phyloP scores from a whole-genome alignment of 2,329 filamentous ascomycete species.

The Neofusicoccum sp. region DNA sequence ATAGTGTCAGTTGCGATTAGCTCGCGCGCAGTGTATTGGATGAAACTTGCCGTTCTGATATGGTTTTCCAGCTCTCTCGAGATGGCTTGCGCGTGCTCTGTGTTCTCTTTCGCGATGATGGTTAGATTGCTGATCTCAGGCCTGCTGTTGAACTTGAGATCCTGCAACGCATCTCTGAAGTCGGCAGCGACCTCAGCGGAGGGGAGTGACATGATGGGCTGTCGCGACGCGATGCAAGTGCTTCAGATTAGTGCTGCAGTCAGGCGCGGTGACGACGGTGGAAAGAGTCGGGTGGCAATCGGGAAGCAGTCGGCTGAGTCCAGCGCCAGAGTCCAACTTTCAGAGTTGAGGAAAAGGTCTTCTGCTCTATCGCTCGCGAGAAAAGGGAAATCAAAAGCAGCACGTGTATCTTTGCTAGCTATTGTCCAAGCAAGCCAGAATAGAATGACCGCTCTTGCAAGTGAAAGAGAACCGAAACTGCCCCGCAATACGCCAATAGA shows the following conservation, averaged over 20 bases:
- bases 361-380: constrained; percentile 36
- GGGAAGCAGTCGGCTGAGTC: constrained; percentile 5
- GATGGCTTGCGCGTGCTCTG: constrained; percentile 90
- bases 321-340: constrained; percentile 17
- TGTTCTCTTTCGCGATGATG: constrained; percentile 95
- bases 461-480: constrained; percentile 18
- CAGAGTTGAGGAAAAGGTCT: constrained; percentile 15
- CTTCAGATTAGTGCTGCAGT: constrained; percentile 21
- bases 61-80: constrained; percentile 87
- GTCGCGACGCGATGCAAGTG: constrained; percentile 20
- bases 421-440: constrained; percentile 33
- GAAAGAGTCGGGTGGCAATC: constrained; percentile 25
- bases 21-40: neutral
- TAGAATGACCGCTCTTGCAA: constrained; percentile 26
- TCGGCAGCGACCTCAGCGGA: constrained; percentile 91
- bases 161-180: constrained; percentile 89
- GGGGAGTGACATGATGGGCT: constrained; percentile 60
- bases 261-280: constrained; percentile 21
- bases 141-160: constrained; percentile 84
- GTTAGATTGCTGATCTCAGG: constrained; percentile 97
- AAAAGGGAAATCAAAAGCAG: constrained; percentile 40
- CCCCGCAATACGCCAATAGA: constrained; percentile 16
- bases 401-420: constrained; percentile 51
- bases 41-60: constrained; percentile 82
- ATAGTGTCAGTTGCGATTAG: constrained; percentile 40